Percentiles rank a stretch among this genome's conserved stretches.
Evolutionary conservation across 768 basidiomycete species (phyloP).

Genomic region (Suillus plorans): DNA sequence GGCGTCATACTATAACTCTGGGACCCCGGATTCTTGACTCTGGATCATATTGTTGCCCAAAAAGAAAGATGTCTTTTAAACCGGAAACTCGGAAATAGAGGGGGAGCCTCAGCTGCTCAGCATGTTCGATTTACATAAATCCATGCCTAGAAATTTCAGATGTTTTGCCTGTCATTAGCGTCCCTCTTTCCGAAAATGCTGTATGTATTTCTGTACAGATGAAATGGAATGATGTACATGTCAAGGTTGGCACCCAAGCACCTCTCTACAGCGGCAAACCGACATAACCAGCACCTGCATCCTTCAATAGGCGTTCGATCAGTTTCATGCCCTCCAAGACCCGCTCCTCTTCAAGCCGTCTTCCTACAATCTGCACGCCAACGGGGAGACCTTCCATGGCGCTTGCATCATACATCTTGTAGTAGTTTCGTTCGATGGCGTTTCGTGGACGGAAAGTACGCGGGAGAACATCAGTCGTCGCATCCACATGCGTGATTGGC

Average conservation of each 20-base stretch:
- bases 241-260: not conserved
- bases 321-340: slow-evolving; percentile 46
- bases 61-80: not conserved
- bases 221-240: not conserved
- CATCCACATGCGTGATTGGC: slow-evolving; percentile 42
- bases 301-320: slow-evolving; percentile 30
- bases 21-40: not conserved
- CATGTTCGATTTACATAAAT: too few species aligned
- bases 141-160: too few species aligned
- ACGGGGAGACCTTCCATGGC: slow-evolving; percentile 47
- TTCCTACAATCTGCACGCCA: slow-evolving; percentile 43
- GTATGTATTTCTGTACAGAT: not conserved
- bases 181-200: not conserved
- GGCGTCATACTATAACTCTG: not conserved
- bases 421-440: slow-evolving; percentile 38
- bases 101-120: too few species aligned
- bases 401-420: slow-evolving; percentile 39
- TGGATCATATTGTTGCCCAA: not conserved
- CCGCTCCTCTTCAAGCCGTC: slow-evolving; percentile 46
- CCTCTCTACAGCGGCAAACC: slow-evolving; percentile 21
- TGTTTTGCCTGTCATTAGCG: not conserved
- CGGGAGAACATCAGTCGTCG: slow-evolving; percentile 29
- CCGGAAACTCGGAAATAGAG: too few species aligned
- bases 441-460: slow-evolving; percentile 30
- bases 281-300: slow-evolving; percentile 22